Base-by-base conservation (phyloP, 805 yeast species). In the Starmerella roubikii region DNA sequence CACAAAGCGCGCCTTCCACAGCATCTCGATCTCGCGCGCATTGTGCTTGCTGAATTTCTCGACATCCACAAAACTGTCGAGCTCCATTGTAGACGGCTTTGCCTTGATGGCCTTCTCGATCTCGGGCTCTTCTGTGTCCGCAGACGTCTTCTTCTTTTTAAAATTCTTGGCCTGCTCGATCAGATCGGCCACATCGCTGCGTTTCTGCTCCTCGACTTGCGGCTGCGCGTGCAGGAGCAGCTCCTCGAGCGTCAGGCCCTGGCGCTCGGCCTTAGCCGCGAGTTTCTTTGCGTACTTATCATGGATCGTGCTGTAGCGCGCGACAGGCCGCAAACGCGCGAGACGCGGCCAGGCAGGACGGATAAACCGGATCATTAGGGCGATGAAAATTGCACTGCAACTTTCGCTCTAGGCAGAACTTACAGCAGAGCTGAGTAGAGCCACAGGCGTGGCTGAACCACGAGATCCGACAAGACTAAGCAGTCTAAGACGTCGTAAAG, bases 1-100 rank as follows among this genome's bases (percentile, higher is more conserved):
- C 32, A 71, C 71, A 61, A 86, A 86, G 48, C 94, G 71, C 0
- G 94, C 84, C 55, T 82, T 75, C 98, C 98, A 91, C 16, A 91
- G 61, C 50, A 71, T 68, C 51, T 81, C 93, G 37, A 88, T 64
- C 51, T 83, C 93, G 45, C 69, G 66, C 3, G 57, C 50, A 0
- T 72, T 68, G 37, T 86, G 68, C 4, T 64, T 67, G 35, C 59
- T 43, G 34, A 83, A 48, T 56, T 84, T 86, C 1, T 70, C 79
- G 7, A 74, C 64, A 39, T 82, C 85, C 30, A 91, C 57, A 56
- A 65, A 88, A 1, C 86, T 73, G 32, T 69, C 65, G 38, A 91
- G 63, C 0, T 82, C 75, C 59, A 84, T 84, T 60, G 68, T 69
- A 56, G 16, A 17, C 17, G 37, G 44, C 30, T 36, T 35, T 7